These are phyloP conservation scores for Helenozyma baotianmanensis DNA, from an alignment of 805 yeast species.

Conservation along the genomic window DNA sequence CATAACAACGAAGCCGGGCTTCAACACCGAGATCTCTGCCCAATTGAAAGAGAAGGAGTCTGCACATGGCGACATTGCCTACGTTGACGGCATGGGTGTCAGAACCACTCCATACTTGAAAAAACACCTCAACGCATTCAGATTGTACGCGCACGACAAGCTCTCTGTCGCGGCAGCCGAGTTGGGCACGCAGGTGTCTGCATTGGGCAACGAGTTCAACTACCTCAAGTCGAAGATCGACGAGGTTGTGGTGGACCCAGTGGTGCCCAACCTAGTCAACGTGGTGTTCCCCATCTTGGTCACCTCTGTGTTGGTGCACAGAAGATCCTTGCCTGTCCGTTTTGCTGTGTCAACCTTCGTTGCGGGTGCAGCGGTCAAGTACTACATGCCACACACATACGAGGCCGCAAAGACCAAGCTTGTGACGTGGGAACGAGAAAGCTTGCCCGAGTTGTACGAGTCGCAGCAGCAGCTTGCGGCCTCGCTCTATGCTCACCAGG, in stretches of 20 bases:
- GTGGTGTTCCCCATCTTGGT: constrained; percentile 52
- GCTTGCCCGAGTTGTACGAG: constrained; percentile 27
- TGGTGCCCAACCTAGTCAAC: constrained; percentile 51
- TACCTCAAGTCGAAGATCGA: constrained; percentile 27
- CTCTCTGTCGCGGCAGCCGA: constrained; percentile 39
- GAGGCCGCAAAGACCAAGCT: constrained; percentile 13
- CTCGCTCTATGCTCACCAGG: too few species aligned
- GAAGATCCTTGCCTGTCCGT: constrained; percentile 45
- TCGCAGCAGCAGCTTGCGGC: constrained; percentile 19
- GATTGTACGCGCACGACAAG: constrained; percentile 37
- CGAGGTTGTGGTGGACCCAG: constrained; percentile 44
- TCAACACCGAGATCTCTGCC: constrained; percentile 31
- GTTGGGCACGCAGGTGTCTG: constrained; percentile 42
- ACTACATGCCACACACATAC: constrained; percentile 45
- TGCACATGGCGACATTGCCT: constrained; percentile 33
- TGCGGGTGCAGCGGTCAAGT: constrained; percentile 39
- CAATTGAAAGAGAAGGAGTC: constrained; percentile 38
- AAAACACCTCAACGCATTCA: constrained; percentile 32
- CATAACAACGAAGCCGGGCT: constrained; percentile 46
- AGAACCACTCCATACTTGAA: constrained; percentile 47
- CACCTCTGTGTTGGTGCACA: constrained; percentile 52
- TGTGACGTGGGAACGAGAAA: constrained; percentile 22
- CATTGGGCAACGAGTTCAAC: constrained; percentile 40
- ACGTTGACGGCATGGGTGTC: constrained; percentile 52
- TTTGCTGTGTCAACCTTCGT: constrained; percentile 48